These are phyloP conservation scores for Emydomyces testavorans DNA, from an alignment of 2,329 filamentous ascomycete species.

Conservation along the genomic window DNA sequence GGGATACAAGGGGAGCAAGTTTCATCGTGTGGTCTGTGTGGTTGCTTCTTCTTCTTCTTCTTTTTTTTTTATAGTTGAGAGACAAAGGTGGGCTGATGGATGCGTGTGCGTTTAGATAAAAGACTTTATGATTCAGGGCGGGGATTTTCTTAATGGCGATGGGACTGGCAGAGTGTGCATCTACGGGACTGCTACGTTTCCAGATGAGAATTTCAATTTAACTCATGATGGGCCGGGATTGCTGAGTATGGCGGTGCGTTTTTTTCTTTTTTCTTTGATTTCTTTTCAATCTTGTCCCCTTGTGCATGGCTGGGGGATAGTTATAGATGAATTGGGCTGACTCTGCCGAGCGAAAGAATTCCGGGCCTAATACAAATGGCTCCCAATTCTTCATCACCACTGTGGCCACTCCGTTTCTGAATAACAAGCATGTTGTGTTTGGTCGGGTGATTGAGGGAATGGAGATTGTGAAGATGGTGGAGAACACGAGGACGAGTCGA, in stretches of 20 bases:
- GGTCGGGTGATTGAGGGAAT: constrained; percentile 81
- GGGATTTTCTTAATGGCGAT: constrained; percentile 88
- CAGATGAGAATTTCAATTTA: constrained; percentile 77
- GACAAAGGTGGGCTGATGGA: background rate
- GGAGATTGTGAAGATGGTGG: constrained; percentile 85
- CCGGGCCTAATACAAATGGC: constrained; percentile 83
- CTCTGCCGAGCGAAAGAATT: constrained; percentile 48
- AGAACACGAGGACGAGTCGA: constrained; percentile 73
- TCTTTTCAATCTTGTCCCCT: background rate
- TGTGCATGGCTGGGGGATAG: no score
- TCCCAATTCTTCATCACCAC: constrained; percentile 97
- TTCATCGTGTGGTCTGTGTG: constrained; percentile 72
- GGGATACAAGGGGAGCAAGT: constrained; percentile 90
- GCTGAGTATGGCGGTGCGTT: constrained; percentile 80
- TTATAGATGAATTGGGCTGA: background rate
- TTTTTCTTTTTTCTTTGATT: background rate
- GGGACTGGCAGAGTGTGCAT: constrained; percentile 81
- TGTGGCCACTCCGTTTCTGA: constrained; percentile 71
- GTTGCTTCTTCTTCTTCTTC: background rate
- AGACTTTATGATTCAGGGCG: constrained; percentile 95
- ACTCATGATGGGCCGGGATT: constrained; percentile 71
- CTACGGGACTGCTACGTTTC: constrained; percentile 73
- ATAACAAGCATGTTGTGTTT: constrained; percentile 92
- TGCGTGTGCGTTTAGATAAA: constrained; percentile 65
- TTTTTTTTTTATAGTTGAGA: constrained; percentile 5